A percentile compares a stretch with the other conserved stretches of the same genome.
Evolutionary conservation across 202 grass and related monocot species (phyloP).

Genomic region (Zizania palustris): DNA sequence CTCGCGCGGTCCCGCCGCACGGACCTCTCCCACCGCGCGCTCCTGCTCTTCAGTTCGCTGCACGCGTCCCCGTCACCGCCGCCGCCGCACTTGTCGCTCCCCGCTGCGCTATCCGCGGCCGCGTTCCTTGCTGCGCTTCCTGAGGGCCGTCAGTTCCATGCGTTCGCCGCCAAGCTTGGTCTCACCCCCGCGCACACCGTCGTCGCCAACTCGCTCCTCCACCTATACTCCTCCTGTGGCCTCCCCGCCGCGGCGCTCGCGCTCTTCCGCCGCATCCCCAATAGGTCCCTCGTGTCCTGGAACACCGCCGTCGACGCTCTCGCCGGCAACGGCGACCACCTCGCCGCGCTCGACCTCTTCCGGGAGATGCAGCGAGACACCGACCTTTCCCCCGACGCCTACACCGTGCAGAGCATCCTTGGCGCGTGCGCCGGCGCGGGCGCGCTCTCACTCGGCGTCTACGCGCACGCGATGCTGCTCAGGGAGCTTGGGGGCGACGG

Average conservation of each 20-base stretch:
- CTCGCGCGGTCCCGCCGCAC: slow-evolving; percentile 59
- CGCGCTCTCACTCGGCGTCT: slow-evolving; percentile 68
- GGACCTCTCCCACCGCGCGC: slow-evolving; percentile 58
- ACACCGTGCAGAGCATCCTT: slow-evolving; percentile 83
- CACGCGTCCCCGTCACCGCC: slow-evolving; percentile 28
- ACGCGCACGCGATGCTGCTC: slow-evolving; percentile 73
- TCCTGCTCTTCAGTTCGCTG: slow-evolving; percentile 64
- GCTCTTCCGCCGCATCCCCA: slow-evolving; percentile 63
- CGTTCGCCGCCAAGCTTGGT: slow-evolving; percentile 64
- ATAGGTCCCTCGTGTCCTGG: slow-evolving; percentile 73
- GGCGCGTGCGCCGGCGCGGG: slow-evolving; percentile 60
- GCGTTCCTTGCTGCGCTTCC: slow-evolving; percentile 66
- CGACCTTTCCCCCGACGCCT: slow-evolving; percentile 58
- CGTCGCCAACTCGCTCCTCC: slow-evolving; percentile 79
- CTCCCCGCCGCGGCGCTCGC: slow-evolving; percentile 40
- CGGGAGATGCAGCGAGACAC: slow-evolving; percentile 57
- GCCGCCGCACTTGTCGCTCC: slow-evolving; percentile 58
- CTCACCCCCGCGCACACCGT: slow-evolving; percentile 45
- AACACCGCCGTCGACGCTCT: slow-evolving; percentile 75
- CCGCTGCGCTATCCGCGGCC: slow-evolving; percentile 62
- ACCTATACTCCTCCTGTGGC: slow-evolving; percentile 85
- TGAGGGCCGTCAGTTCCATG: slow-evolving; percentile 78
- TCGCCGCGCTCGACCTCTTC: slow-evolving; percentile 61
- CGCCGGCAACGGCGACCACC: slow-evolving; percentile 67
- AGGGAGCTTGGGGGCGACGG: slow-evolving; percentile 44